Evolutionary conservation across 2,329 filamentous ascomycete genomes (phyloP).

Genomic region (Pseudopyricularia cyperi): DNA sequence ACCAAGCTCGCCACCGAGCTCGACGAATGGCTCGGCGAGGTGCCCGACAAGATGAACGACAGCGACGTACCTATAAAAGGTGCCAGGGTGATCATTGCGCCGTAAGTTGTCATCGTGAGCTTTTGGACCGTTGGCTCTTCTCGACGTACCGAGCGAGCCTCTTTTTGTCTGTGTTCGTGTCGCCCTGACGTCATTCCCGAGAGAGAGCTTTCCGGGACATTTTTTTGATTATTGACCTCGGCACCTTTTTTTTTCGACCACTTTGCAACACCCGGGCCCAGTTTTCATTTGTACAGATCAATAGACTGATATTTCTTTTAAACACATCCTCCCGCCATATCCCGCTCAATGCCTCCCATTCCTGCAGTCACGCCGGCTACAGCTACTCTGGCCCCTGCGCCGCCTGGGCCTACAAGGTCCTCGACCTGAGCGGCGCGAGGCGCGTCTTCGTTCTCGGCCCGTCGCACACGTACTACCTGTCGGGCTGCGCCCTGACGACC

Average conservation of each 20-base stretch:
- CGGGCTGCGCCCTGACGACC: constrained; percentile 61
- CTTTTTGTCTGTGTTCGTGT: too few relatives aligned
- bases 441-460: constrained; percentile 87
- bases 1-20: constrained; percentile 54
- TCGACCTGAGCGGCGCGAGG: constrained; percentile 72
- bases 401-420: constrained; percentile 84
- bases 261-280: not conserved
- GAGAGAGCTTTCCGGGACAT: not conserved
- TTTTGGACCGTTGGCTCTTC: not conserved
- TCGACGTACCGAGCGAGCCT: too few relatives aligned
- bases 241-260: too few relatives aligned
- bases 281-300: not conserved
- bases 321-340: not conserved
- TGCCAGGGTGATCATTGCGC: constrained; percentile 80
- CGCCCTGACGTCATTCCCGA: constrained; percentile 1
- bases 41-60: constrained; percentile 52
- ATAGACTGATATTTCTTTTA: too few relatives aligned
- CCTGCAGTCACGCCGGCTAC: constrained; percentile 77
- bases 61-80: constrained; percentile 52
- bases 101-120: constrained; percentile 44
- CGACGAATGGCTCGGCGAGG: constrained; percentile 58
- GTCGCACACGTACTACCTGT: constrained; percentile 76
- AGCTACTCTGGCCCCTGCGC: constrained; percentile 82
- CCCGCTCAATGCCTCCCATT: not conserved
- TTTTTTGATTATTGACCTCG: too few relatives aligned